Conservation (phyloP, 75 land plant species). For the Pseudotsuga menziesii region DNA sequence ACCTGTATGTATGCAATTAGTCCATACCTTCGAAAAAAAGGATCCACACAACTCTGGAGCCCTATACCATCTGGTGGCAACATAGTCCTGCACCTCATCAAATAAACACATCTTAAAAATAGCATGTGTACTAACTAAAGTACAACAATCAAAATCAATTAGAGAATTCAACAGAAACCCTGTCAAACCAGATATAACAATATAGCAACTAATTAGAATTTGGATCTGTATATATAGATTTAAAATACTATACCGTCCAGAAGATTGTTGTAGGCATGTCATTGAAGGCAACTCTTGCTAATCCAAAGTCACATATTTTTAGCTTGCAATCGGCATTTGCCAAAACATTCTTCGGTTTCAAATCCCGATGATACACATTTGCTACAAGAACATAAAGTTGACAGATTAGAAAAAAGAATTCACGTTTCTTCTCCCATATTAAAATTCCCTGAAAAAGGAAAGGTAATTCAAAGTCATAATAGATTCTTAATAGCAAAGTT, state of each 20-base stretch:
- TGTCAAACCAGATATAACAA: not conserved
- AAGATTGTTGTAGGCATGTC: constrained; percentile 96
- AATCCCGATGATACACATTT: constrained; percentile 92
- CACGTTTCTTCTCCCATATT: too few species aligned
- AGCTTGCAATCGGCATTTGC: constrained; percentile 96
- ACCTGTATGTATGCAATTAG: not conserved
- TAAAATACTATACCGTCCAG: constrained; percentile 64
- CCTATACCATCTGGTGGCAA: constrained; percentile 85
- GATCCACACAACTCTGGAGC: constrained; percentile 88
- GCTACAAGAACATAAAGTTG: constrained; percentile 42
- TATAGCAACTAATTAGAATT: constrained; percentile 1
- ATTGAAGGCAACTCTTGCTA: constrained; percentile 93
- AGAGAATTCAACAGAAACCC: not conserved
- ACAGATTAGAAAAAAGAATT: too few species aligned
- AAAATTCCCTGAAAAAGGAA: too few species aligned
- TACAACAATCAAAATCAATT: not conserved
- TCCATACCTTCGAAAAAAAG: constrained; percentile 68
- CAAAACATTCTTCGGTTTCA: constrained; percentile 88
- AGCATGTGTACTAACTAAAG: too few species aligned
- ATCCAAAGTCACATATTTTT: constrained; percentile 96
- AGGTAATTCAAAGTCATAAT: too few species aligned
- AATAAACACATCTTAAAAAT: too few species aligned
- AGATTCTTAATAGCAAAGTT: too few species aligned
- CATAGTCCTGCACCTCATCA: constrained; percentile 56
- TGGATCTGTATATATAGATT: too few species aligned